Percentiles rank a stretch among this genome's conserved stretches.
Conservation (phyloP, 371 early-diverging fungal genomes). For the Capillidium rhysosporum region DNA sequence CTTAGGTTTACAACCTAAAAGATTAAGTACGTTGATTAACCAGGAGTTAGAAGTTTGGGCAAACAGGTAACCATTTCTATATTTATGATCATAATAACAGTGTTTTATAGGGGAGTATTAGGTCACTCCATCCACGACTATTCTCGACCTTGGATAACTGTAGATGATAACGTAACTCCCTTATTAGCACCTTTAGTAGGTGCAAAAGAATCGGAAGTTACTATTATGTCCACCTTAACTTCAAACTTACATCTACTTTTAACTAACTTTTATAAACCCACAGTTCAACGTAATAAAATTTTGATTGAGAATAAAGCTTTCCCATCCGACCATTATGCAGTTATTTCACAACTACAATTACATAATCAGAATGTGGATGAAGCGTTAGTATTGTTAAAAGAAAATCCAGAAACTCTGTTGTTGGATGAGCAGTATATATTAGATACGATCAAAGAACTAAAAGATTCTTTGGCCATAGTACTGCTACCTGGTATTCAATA, state of each 20-base stretch:
- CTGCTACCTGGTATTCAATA: constrained; percentile 87
- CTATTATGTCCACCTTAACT: constrained; percentile 82
- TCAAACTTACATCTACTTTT: constrained; percentile 79
- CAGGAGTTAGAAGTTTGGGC: constrained; percentile 88
- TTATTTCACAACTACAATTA: constrained; percentile 65
- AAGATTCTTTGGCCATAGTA: constrained; percentile 64
- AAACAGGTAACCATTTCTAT: constrained; percentile 2
- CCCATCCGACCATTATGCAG: constrained; percentile 87
- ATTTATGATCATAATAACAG: no score
- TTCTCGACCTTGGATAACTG: constrained; percentile 71
- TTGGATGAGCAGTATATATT: constrained; percentile 54
- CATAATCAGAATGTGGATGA: constrained; percentile 52
- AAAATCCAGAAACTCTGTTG: constrained; percentile 44
- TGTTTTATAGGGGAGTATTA: constrained; percentile 37
- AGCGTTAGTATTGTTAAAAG: constrained; percentile 48
- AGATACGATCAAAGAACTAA: constrained; percentile 40
- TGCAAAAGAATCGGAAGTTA: constrained; percentile 61
- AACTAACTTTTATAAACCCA: constrained; percentile 81
- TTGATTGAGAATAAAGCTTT: constrained; percentile 85
- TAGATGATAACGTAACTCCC: constrained; percentile 56
- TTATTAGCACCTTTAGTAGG: constrained; percentile 62
- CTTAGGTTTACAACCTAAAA: constrained; percentile 68
- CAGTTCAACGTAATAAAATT: constrained; percentile 49
- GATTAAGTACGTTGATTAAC: constrained; percentile 33
- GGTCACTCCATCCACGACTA: constrained; percentile 74